These are phyloP conservation scores for Debaryomyces sp. DNA, from an alignment of 1,139 yeast genomes.

Conservation along the genomic window DNA sequence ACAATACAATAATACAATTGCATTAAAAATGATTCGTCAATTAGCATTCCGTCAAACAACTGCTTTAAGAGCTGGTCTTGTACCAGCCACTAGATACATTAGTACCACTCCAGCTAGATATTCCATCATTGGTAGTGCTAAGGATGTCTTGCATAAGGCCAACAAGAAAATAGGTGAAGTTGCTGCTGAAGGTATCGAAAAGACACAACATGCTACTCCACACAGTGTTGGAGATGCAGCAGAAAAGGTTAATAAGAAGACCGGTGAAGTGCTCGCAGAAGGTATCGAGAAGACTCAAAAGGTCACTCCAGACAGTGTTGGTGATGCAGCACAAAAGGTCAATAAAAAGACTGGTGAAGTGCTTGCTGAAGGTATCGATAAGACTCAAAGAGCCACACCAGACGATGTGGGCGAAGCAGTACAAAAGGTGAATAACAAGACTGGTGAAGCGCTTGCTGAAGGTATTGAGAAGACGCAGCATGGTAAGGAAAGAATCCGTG, in stretches of 20 bases:
- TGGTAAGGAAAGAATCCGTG: conserved; percentile 23
- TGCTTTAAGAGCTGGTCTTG: conserved; percentile 8
- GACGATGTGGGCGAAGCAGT: not conserved
- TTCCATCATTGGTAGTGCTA: conserved; percentile 38
- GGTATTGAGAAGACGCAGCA: not conserved
- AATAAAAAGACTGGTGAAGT: conserved; percentile 37
- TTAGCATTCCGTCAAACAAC: conserved; percentile 13
- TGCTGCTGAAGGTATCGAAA: conserved; percentile 37
- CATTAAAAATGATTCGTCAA: conserved; percentile 21
- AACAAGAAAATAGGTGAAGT: conserved; percentile 36
- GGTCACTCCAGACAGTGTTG: conserved; percentile 8
- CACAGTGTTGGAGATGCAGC: not conserved
- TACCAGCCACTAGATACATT: conserved; percentile 4
- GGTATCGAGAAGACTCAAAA: conserved; percentile 29
- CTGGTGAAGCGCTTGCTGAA: no score
- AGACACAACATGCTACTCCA: conserved; percentile 29
- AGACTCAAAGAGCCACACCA: conserved; percentile 27
- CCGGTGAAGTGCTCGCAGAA: conserved; percentile 24
- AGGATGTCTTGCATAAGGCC: conserved; percentile 36
- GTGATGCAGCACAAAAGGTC: conserved; percentile 17
- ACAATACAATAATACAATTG: not conserved
- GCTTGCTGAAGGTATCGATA: conserved; percentile 37
- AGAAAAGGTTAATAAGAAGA: not conserved
- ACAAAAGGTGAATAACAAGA: no score
- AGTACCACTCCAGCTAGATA: conserved; percentile 7